These are phyloP conservation scores for Medicago truncatula DNA, from an alignment of 306 rosid genomes.

Conservation along the genomic window MtrunA17r5.0-ANR NC_053045.1:41968001-41968500, in stretches of 20 bases:
- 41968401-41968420: no score
- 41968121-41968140: slow-evolving; percentile 19
- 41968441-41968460: no score
- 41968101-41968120: slow-evolving; percentile 41
- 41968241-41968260: background rate
- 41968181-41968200: no score
- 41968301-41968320: background rate
- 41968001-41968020: background rate
- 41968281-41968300: no score
- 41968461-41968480: no score
- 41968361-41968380: no score
- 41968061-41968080: background rate
- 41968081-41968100: slow-evolving; percentile 36
- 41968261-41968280: no score
- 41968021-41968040: slow-evolving; percentile 32
- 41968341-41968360: no score
- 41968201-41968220: background rate
- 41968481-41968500: no score
- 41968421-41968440: no score
- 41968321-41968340: background rate
- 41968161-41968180: background rate
- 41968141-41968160: slow-evolving; percentile 3
- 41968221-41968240: background rate
- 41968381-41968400: no score
- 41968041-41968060: slow-evolving; percentile 4